These are phyloP conservation scores for Mrakia blollopis DNA, from an alignment of 768 basidiomycete species.

Conservation along the genomic window DNA sequence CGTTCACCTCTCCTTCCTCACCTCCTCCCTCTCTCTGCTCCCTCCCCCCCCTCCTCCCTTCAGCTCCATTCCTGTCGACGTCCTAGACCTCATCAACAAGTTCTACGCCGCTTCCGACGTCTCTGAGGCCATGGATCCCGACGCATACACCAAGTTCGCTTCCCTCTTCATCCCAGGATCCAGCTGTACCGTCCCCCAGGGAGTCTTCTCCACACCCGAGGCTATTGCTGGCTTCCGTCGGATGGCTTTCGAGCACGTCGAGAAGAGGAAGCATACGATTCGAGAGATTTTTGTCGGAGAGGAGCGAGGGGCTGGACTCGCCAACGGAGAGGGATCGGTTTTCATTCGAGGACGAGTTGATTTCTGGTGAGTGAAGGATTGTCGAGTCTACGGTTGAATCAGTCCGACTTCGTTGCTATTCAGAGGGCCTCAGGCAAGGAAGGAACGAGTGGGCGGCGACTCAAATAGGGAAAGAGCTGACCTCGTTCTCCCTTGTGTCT, in stretches of 20 bases:
- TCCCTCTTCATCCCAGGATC: slow-evolving; percentile 5
- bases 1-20: not conserved
- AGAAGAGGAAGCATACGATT: slow-evolving; percentile 21
- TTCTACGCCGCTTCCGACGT: slow-evolving; percentile 11
- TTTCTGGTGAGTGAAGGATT: slow-evolving; percentile 13
- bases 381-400: too few relatives aligned
- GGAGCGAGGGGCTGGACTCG: slow-evolving; percentile 17
- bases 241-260: slow-evolving; percentile 18
- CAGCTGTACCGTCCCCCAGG: slow-evolving; percentile 5
- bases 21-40: not conserved
- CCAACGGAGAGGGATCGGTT: slow-evolving; percentile 10
- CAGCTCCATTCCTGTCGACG: not conserved
- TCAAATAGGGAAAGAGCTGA: not conserved
- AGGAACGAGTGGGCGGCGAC: not conserved
- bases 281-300: slow-evolving; percentile 18
- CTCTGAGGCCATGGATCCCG: slow-evolving; percentile 10
- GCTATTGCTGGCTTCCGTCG: not conserved
- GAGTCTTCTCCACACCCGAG: slow-evolving; percentile 3
- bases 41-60: not conserved
- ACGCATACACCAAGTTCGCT: slow-evolving; percentile 1
- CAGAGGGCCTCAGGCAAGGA: too few relatives aligned
- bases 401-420: too few relatives aligned
- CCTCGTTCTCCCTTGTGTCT: not conserved
- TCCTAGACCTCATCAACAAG: slow-evolving; percentile 6
- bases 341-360: slow-evolving; percentile 16